Percentiles rank a stretch among this genome's conserved stretches.
Evolutionary conservation across 148 eudicot genomes (phyloP).

Genomic region (Silene conica): DNA sequence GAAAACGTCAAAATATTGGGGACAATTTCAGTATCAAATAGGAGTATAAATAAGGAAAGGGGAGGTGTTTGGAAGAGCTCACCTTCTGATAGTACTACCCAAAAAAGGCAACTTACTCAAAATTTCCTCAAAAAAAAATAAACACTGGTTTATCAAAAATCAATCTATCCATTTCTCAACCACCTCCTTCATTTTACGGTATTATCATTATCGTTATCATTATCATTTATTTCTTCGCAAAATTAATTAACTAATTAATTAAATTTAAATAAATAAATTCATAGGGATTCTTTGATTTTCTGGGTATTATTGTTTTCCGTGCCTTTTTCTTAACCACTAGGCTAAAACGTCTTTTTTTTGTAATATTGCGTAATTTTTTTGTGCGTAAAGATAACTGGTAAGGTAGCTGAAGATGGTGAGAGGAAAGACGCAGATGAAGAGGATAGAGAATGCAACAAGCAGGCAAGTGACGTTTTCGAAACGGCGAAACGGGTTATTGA

Average conservation of each 20-base stretch:
- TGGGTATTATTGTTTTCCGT: no score
- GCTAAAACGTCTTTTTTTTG: no score
- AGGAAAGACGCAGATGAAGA: conserved; percentile 53
- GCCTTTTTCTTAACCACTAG: background rate
- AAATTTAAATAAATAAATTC: no score
- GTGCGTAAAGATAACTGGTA: no score
- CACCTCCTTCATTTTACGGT: conserved; percentile 8
- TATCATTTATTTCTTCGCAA: background rate
- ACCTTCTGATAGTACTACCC: conserved; percentile 26
- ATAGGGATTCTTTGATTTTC: no score
- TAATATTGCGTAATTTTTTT: no score
- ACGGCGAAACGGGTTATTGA: conserved; percentile 47
- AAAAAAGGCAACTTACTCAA: conserved; percentile 25
- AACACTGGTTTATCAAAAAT: no score
- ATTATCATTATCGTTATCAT: background rate
- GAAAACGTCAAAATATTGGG: background rate
- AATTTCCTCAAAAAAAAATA: background rate
- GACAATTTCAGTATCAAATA: background rate
- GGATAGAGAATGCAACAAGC: conserved; percentile 56
- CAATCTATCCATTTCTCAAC: conserved; percentile 24
- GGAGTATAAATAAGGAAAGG: conserved; percentile 31
- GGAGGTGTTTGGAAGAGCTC: conserved; percentile 17
- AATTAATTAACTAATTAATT: background rate
- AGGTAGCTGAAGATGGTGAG: conserved; percentile 45
- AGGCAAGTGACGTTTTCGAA: conserved; percentile 60